phyloP scores from a whole-genome alignment of 1,139 yeast species.

The Pichia sp. region DNA sequence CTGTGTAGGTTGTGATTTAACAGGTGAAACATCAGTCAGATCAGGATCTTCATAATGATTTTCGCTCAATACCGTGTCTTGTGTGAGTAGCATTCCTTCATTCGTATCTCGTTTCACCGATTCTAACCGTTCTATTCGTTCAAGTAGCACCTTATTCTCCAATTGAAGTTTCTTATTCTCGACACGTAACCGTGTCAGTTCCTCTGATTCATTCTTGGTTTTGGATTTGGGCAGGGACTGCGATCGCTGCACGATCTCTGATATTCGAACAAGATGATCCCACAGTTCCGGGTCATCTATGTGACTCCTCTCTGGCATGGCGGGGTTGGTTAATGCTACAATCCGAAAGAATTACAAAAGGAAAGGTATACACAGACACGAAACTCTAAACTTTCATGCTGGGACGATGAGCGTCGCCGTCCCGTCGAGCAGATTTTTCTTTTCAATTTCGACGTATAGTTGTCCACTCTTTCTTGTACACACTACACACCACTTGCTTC shows the following conservation, averaged over 20 bases:
- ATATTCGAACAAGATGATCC: slow-evolving; percentile 3
- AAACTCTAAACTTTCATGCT: too few relatives aligned
- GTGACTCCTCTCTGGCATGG: neutral
- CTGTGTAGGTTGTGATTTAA: neutral
- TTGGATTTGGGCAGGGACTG: neutral
- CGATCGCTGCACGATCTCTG: neutral
- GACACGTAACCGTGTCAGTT: neutral
- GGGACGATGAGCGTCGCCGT: too few relatives aligned
- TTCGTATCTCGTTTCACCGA: neutral
- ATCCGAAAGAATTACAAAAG: too few relatives aligned
- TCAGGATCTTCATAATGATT: slow-evolving; percentile 6
- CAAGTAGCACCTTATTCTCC: slow-evolving; percentile 1
- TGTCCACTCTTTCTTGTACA: too few relatives aligned
- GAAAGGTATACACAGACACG: too few relatives aligned
- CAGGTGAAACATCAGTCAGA: slow-evolving; percentile 12
- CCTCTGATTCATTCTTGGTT: neutral
- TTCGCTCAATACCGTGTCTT: slow-evolving; percentile 6
- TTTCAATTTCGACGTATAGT: too few relatives aligned
- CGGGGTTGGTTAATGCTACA: too few relatives aligned
- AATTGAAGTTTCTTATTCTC: slow-evolving; percentile 6
- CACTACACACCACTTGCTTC: too few relatives aligned
- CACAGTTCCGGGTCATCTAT: slow-evolving; percentile 4
- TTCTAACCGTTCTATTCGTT: neutral
- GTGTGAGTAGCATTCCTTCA: neutral
- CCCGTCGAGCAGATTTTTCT: too few relatives aligned